These are phyloP conservation scores for Litsea cubeba DNA, from an alignment of 164 flowering plant genomes.

Conservation along the genomic window DNA sequence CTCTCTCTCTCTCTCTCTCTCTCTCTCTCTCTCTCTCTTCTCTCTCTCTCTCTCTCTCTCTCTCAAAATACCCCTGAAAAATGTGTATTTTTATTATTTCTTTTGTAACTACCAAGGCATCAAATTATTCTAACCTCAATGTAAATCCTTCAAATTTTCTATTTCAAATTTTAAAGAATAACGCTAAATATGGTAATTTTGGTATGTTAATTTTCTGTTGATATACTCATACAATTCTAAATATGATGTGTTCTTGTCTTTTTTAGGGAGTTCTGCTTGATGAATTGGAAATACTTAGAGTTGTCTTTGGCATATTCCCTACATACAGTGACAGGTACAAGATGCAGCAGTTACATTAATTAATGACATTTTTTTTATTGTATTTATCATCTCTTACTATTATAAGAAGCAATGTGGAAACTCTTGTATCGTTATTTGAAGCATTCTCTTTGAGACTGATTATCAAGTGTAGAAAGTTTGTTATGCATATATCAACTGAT, in stretches of 20 bases:
- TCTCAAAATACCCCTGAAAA: too few relatives aligned
- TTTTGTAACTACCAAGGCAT: too few relatives aligned
- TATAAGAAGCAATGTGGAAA: not conserved
- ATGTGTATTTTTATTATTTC: not conserved
- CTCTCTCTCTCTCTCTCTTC: not conserved
- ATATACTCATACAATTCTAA: not conserved
- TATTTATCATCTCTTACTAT: not conserved
- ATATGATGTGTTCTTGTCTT: not conserved
- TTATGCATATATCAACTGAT: not conserved
- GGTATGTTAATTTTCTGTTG: not conserved
- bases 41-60: not conserved
- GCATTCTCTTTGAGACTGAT: not conserved
- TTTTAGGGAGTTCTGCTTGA: constrained; percentile 71
- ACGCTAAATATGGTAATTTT: not conserved
- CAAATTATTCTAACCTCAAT: not conserved
- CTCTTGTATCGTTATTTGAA: not conserved
- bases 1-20: too few relatives aligned
- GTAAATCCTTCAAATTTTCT: not conserved
- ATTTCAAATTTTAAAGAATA: not conserved
- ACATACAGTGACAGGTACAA: constrained; percentile 82
- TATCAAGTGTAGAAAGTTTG: not conserved
- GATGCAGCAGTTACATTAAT: not conserved
- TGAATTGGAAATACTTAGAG: constrained; percentile 67
- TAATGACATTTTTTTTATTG: not conserved
- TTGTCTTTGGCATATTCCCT: constrained; percentile 85